Percentiles rank a stretch among this genome's conserved stretches.
Evolutionary conservation across 306 rosid species (phyloP).

Genomic region (Cicer pinnatifidum): DNA sequence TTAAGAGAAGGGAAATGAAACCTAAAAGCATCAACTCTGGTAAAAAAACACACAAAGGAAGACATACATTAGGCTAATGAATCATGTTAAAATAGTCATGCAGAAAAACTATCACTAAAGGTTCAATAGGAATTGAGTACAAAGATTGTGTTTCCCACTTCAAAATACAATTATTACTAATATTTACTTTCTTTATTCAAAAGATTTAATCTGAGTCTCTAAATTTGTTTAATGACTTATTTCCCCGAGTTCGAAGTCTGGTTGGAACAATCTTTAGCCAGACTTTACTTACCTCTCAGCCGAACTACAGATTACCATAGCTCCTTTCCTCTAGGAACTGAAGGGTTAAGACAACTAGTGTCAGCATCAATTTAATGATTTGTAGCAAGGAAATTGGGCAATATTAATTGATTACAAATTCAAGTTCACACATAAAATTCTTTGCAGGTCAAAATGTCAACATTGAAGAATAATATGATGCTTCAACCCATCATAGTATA

Average conservation of each 20-base stretch:
- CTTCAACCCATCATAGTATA: constrained; percentile 1
- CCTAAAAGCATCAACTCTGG: constrained; percentile 95
- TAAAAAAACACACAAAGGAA: constrained; percentile 28
- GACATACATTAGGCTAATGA: constrained; percentile 43
- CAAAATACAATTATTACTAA: background rate
- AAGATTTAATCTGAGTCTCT: background rate
- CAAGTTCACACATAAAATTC: constrained; percentile 3
- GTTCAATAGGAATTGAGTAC: constrained; percentile 9
- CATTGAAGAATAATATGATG: background rate
- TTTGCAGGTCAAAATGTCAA: constrained; percentile 16
- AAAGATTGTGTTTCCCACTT: background rate
- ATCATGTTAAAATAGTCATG: background rate
- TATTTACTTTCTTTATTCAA: background rate
- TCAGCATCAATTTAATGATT: background rate
- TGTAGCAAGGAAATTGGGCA: background rate
- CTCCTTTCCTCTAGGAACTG: too few species aligned
- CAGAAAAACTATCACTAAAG: constrained; percentile 12
- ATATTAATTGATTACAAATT: constrained; percentile 1
- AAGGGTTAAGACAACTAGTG: background rate
- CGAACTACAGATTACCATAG: too few species aligned
- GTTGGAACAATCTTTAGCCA: too few species aligned
- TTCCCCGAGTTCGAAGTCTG: too few species aligned
- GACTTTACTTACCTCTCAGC: too few species aligned
- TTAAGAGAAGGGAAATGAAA: constrained; percentile 85
- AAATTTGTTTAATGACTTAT: background rate